Base-by-base conservation (phyloP, 139 green algal genomes). In the Deuterostichococcus epilithicus region DNA sequence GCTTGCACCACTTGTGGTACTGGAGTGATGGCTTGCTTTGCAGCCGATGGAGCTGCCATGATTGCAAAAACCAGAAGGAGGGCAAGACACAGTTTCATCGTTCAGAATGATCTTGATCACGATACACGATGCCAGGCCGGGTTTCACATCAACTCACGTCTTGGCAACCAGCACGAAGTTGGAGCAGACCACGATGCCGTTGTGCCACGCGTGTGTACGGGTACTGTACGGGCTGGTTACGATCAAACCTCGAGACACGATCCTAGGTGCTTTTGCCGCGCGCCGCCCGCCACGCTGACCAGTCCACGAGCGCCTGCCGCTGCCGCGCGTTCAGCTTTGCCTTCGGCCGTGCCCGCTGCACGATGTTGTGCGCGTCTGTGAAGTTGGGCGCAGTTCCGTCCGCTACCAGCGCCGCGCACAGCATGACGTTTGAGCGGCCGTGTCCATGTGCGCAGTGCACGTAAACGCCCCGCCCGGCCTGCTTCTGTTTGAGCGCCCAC, bases 401-500 rank as follows among this genome's bases (percentile, higher is more conserved):
- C 33, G 68, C 76, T 5, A 80, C 76, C 36, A 80, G 33, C 10
- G 68, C 68, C 39, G 76, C 76, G 36, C 68, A 80, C 45, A 80
- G 67, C 3, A 80, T 58, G 10, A 80, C 76, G 32, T 60, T 74
- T 34, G 44, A 71, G 5, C 76, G 42, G 4, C 76, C 76, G 72
- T 75, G 76, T 1, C 76, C 76, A 35, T 80, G 76, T 25, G 76
- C 76, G 68, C 88, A 93, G 78, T 93, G 88, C 23, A 93, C 75
- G 60, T 90, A 87, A 15, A 92, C 72, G 4, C 77, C 33, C 26
- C 71, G 39, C 23, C 85, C 85, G 66, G 65, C 70, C 0, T 26
- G 25, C 23, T 67, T 45, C 80, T 92, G 80, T 30, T 79, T 10
- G 45, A 80, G 44, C 1, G 80, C 82, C 71, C 85, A 93, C n/a